Evolutionary conservation across 139 green algal species (phyloP).

Genomic region (Chlorella sorokiniana): DNA sequence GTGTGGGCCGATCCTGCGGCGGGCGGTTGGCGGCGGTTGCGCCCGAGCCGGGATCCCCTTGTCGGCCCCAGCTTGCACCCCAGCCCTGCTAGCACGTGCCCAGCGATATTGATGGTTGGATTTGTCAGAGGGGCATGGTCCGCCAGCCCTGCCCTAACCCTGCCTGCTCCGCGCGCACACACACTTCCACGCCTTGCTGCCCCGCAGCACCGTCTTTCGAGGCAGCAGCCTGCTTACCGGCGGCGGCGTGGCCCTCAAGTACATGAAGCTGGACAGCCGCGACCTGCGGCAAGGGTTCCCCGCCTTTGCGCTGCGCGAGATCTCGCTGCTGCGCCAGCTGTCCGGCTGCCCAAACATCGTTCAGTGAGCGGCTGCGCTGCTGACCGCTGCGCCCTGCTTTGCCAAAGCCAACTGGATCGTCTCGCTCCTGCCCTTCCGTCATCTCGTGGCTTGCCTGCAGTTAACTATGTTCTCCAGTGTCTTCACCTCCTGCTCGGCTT

Average conservation of each 20-base stretch:
- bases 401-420: too few species aligned
- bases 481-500: not conserved
- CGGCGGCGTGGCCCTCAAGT: constrained; percentile 38
- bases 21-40: too few species aligned
- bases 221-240: constrained; percentile 26
- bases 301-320: constrained; percentile 82
- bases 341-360: constrained; percentile 65
- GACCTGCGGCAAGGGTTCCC: constrained; percentile 85
- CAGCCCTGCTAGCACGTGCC: too few species aligned
- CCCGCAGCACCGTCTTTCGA: constrained; percentile 55
- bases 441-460: not conserved
- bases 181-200: too few species aligned
- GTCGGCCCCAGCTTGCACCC: too few species aligned
- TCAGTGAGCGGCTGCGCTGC: not conserved
- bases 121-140: too few species aligned
- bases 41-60: too few species aligned
- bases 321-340: constrained; percentile 89
- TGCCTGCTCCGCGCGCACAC: too few species aligned
- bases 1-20: too few species aligned
- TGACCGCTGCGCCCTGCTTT: not conserved
- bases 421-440: too few species aligned
- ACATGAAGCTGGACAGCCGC: constrained; percentile 54
- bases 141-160: too few species aligned
- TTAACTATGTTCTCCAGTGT: not conserved
- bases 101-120: too few species aligned